Conservation (phyloP, 257 asterid species). For the Forsythia viridissima region DNA sequence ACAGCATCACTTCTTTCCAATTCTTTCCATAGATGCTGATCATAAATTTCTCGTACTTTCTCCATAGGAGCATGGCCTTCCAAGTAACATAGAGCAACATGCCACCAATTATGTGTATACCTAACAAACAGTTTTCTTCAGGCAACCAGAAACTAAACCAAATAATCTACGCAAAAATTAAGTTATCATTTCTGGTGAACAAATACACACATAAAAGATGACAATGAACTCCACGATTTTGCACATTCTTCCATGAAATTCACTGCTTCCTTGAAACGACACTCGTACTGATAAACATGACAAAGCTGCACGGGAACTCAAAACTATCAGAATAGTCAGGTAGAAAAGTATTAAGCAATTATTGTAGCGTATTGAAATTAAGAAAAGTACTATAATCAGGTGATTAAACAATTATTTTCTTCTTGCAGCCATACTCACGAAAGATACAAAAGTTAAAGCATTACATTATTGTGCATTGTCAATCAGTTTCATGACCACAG, state of each 20-base stretch:
- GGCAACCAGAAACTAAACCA: conserved; percentile 12
- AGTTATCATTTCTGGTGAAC: neutral
- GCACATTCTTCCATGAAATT: conserved; percentile 83
- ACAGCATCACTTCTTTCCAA: conserved; percentile 71
- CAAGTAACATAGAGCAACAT: conserved; percentile 86
- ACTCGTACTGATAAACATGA: conserved; percentile 84
- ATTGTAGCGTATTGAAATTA: too few species aligned
- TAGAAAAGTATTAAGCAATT: neutral
- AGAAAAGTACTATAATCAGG: neutral
- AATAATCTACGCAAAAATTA: conserved; percentile 8
- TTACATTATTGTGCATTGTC: neutral
- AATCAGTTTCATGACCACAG: neutral
- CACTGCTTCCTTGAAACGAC: conserved; percentile 93
- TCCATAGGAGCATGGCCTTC: conserved; percentile 75
- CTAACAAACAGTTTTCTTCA: conserved; percentile 45
- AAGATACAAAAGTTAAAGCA: neutral
- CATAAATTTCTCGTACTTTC: conserved; percentile 71
- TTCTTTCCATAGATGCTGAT: conserved; percentile 74
- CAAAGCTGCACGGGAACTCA: conserved; percentile 65
- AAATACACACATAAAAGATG: conserved; percentile 79
- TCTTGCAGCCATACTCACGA: neutral
- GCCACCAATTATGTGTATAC: conserved; percentile 99
- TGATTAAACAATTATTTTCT: neutral
- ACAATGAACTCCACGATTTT: conserved; percentile 71
- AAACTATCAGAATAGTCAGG: conserved; percentile 4